Percentiles rank a stretch among this genome's conserved stretches.
Conservation (phyloP, 352 stramenopile species). For the Phytophthora pistaciae region DNA sequence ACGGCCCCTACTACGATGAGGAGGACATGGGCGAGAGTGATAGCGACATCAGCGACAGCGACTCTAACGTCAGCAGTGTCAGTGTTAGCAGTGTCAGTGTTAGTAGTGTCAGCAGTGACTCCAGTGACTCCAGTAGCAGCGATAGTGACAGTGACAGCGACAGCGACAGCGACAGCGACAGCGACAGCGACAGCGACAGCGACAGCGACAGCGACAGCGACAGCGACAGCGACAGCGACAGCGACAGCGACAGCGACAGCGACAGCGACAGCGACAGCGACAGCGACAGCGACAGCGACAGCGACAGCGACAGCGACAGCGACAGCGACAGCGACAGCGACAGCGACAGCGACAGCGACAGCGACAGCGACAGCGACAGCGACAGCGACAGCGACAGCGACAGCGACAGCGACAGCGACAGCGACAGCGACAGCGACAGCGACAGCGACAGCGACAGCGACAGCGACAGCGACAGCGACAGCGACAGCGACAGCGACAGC, state of each 20-base stretch:
- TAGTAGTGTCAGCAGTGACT: slow-evolving; percentile 3
- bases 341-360: slow-evolving; percentile 1
- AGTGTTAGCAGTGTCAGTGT: slow-evolving; percentile 3
- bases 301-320: neutral
- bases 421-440: neutral
- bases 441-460: slow-evolving; percentile 2
- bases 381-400: neutral
- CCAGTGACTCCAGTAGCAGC: neutral
- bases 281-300: neutral
- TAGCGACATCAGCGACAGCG: slow-evolving; percentile 14
- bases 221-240: neutral
- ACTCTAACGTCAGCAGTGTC: slow-evolving; percentile 8
- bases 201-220: neutral
- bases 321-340: slow-evolving; percentile 5
- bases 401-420: neutral
- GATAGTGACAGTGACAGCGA: neutral
- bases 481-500: slow-evolving; percentile 3
- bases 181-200: slow-evolving; percentile 5
- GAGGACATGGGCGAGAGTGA: slow-evolving; percentile 21
- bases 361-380: neutral
- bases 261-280: neutral
- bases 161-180: slow-evolving; percentile 5
- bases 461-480: slow-evolving; percentile 7
- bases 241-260: neutral
- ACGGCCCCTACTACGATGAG: slow-evolving; percentile 28